Conservation (phyloP, 2,329 filamentous ascomycete genomes). For the Triangularia setosa region DNA sequence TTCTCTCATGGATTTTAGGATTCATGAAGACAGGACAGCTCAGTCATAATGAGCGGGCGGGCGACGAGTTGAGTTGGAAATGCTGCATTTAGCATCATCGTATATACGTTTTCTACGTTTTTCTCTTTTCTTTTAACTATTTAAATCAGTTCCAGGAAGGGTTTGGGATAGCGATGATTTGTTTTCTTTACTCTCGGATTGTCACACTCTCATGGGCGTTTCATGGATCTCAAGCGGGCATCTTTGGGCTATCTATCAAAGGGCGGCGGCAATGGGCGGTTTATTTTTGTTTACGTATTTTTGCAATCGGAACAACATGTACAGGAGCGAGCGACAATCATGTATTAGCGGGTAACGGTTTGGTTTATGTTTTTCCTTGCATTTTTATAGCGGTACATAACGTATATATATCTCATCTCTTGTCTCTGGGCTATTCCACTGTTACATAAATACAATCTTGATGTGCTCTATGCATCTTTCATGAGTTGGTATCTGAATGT, state of each 20-base stretch:
- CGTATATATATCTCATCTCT: neutral
- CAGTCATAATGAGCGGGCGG: neutral
- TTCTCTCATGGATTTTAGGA: constrained; percentile 20
- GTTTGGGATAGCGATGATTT: neutral
- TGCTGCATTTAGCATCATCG: neutral
- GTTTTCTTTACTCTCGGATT: neutral
- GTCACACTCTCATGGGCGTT: neutral
- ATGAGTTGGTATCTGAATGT: neutral
- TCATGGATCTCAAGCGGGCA: neutral
- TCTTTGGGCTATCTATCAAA: neutral
- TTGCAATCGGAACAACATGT: neutral
- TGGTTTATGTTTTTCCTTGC: neutral
- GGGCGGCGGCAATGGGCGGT: neutral
- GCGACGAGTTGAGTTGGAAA: neutral
- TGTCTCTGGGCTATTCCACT: neutral
- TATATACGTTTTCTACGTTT: neutral
- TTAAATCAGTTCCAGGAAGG: neutral
- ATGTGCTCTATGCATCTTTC: neutral
- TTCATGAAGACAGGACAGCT: constrained; percentile 26
- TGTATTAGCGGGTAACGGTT: neutral
- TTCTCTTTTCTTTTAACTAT: neutral
- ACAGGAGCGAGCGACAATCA: neutral
- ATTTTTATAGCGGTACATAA: neutral
- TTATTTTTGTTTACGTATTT: neutral
- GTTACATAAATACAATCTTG: neutral